A percentile compares a stretch with the other conserved stretches of the same genome.
Evolutionary conservation across 129 eudicot genomes (phyloP).

Genomic region (Lactuca sativa): DNA sequence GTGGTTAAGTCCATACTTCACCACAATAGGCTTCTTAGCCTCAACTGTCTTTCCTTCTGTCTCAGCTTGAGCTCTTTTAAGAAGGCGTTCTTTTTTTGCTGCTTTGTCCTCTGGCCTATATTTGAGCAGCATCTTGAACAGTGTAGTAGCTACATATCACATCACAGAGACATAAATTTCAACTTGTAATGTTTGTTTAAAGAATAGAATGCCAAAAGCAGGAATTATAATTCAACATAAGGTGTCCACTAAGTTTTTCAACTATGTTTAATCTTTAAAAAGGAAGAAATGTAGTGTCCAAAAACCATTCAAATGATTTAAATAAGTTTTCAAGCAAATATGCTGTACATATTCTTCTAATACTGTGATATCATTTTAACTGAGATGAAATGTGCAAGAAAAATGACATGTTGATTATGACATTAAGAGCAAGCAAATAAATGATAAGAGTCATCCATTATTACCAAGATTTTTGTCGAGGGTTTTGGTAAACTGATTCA

Average conservation of each 20-base stretch:
- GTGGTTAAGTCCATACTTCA: conserved; percentile 85
- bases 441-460: neutral
- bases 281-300: too few species aligned
- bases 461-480: conserved; percentile 85
- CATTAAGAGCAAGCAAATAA: neutral
- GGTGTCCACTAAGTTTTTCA: too few species aligned
- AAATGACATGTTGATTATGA: too few species aligned
- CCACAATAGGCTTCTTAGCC: conserved; percentile 83
- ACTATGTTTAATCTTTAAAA: too few species aligned
- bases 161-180: neutral
- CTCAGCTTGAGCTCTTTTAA: conserved; percentile 78
- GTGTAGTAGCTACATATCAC: conserved; percentile 62
- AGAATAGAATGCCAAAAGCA: too few species aligned
- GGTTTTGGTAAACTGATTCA: conserved; percentile 85
- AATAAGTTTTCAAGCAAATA: too few species aligned
- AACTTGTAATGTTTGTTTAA: too few species aligned
- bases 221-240: too few species aligned
- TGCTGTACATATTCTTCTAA: too few species aligned
- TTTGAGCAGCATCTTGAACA: conserved; percentile 89
- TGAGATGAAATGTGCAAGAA: too few species aligned
- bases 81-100: conserved; percentile 73
- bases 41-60: conserved; percentile 71
- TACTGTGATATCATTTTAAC: too few species aligned
- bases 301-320: too few species aligned
- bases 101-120: conserved; percentile 91